Conservation (phyloP, 1,284 basidiomycete species). For the Sutorius eximius region DNA sequence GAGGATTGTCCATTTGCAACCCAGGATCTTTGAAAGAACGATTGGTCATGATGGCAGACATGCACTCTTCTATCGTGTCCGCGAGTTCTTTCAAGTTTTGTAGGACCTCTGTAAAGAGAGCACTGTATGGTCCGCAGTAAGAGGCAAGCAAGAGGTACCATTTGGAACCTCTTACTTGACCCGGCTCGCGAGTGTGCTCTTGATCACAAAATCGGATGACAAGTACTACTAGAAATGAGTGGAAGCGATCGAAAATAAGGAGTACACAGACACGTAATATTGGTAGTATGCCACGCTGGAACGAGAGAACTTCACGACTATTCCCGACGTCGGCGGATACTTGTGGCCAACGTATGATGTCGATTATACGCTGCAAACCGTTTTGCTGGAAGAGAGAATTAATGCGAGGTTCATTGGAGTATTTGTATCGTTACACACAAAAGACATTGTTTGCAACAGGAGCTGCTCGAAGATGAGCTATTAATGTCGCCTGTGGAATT, state of each 20-base stretch:
- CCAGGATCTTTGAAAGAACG: constrained; percentile 45
- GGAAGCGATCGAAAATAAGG: neutral
- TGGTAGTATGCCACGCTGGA: constrained; percentile 59
- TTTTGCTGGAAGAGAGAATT: constrained; percentile 42
- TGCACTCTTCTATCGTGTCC: constrained; percentile 42
- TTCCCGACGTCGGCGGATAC: constrained; percentile 43
- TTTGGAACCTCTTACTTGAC: constrained; percentile 48
- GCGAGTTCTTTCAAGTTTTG: constrained; percentile 49
- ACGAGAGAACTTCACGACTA: constrained; percentile 46
- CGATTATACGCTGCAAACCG: constrained; percentile 49
- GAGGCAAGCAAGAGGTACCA: neutral
- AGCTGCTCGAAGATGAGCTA: constrained; percentile 32
- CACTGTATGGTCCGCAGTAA: constrained; percentile 36
- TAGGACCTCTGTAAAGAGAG: constrained; percentile 53
- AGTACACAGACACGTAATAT: constrained; percentile 49
- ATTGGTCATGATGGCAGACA: constrained; percentile 42
- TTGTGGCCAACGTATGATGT: constrained; percentile 49
- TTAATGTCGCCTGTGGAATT: neutral
- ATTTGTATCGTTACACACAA: constrained; percentile 29
- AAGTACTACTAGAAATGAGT: constrained; percentile 46
- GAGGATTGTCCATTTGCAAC: constrained; percentile 9
- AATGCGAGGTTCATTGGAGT: neutral
- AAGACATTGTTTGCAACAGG: constrained; percentile 45
- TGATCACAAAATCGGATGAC: constrained; percentile 61
- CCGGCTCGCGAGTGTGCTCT: constrained; percentile 53